A percentile compares a stretch with the other conserved stretches of the same genome.
Conservation (phyloP, 371 early-diverging fungal species). For the Mortierella sp. region DNA sequence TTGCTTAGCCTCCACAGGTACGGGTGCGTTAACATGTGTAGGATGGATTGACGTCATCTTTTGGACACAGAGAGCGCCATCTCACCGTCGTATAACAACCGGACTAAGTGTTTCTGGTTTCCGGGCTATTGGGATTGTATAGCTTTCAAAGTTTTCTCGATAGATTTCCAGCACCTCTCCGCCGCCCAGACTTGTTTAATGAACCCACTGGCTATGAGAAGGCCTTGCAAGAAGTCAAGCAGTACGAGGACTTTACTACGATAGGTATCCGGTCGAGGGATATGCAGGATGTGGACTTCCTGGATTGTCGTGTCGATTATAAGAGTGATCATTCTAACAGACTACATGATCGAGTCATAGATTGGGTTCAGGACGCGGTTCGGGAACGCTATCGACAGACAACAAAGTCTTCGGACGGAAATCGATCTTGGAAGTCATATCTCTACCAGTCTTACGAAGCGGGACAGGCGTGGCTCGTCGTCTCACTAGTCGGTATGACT, state of each 20-base stretch:
- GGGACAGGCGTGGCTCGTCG: slow-evolving; percentile 89
- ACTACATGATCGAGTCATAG: slow-evolving; percentile 51
- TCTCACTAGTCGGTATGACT: slow-evolving; percentile 75
- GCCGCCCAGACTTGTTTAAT: slow-evolving; percentile 42
- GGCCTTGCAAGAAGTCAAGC: slow-evolving; percentile 68
- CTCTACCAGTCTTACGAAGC: slow-evolving; percentile 76
- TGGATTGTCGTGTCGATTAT: neutral
- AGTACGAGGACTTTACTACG: slow-evolving; percentile 89
- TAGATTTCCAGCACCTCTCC: slow-evolving; percentile 50
- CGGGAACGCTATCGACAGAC: slow-evolving; percentile 81
- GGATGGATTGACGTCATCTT: neutral
- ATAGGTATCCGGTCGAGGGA: no score
- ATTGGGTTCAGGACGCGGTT: slow-evolving; percentile 92
- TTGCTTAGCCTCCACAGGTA: slow-evolving; percentile 48
- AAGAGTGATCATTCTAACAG: neutral
- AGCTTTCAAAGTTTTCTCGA: slow-evolving; percentile 54
- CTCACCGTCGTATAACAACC: no score
- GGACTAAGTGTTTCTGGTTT: no score
- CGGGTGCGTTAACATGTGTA: neutral
- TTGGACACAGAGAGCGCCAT: no score
- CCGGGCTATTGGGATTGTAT: no score
- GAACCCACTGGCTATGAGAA: slow-evolving; percentile 60
- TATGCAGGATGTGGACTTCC: neutral
- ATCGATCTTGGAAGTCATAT: slow-evolving; percentile 68
- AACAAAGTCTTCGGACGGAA: slow-evolving; percentile 57